Percentiles rank a stretch among this genome's conserved stretches.
Conservation (phyloP, 345 rosid genomes). For the Arabis hirsuta region DNA sequence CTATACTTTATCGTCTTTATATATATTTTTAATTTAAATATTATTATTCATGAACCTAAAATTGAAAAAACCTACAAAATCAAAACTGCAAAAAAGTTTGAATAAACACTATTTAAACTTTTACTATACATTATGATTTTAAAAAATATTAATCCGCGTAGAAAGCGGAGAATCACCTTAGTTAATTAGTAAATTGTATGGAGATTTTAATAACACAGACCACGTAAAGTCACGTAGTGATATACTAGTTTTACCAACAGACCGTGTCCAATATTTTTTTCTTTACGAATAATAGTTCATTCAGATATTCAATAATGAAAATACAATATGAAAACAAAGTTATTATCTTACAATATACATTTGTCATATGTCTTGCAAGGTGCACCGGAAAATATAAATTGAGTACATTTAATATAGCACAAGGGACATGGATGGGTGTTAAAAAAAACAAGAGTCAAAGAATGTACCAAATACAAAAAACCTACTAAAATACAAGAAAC, state of each 20-base stretch:
- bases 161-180: no score
- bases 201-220: background rate
- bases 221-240: no score
- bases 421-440: slow-evolving; percentile 43
- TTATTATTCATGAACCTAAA: no score
- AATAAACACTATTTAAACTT: no score
- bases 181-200: background rate
- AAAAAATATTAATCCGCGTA: no score
- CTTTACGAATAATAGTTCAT: background rate
- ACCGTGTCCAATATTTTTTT: no score
- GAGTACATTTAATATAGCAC: slow-evolving; percentile 48
- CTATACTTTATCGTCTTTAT: no score
- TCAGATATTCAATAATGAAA: background rate
- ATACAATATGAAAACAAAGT: slow-evolving; percentile 8
- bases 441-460: slow-evolving; percentile 40
- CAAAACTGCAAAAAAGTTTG: no score
- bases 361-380: slow-evolving; percentile 20
- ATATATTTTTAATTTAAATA: no score
- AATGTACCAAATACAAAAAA: slow-evolving; percentile 38
- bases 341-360: slow-evolving; percentile 10
- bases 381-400: slow-evolving; percentile 25
- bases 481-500: slow-evolving; percentile 30
- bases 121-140: no score
- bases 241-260: no score
- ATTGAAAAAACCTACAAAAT: no score